Evolutionary conservation across 495 filamentous ascomycete species (phyloP), one percentile per base, ranked within the genome.

Genomic region (Penicillium lividum): DNA sequence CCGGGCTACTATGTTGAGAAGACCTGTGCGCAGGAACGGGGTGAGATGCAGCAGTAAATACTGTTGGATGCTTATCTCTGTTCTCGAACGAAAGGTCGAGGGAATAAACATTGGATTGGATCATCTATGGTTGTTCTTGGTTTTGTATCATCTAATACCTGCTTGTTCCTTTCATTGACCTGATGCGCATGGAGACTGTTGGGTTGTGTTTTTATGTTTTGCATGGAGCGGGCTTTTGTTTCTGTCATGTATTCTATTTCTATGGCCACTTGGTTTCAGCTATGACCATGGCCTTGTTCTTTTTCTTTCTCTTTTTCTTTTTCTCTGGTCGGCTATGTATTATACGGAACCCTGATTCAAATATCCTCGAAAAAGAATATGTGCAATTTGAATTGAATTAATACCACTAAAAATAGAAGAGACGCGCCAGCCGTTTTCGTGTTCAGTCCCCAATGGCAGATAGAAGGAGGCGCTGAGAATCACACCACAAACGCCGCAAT

Each of bases 1-100:
- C 81, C 83, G 1, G 94, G 94, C 9, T 98, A 90, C 64, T 94
- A 87, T 63, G 59, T 97, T 58, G 94, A 98, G 81, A 88, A 73
- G 70, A 76, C 74, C n/a, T 43, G 46, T 43, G 57, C 48, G 4
- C 73, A 73, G 53, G 71, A 77, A 50, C 70, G 59, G 48, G 52
- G 49, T 10, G 70, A 71, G 57, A 51, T 56, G 31, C 51, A 60
- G 7, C 46, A 59, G 50, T 74, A 65, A 47, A 48, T 40, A 40
- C 38, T 40, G 38, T 16, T 40, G 38, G 38, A 33, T 33, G 31
- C n/a, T 3, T 4, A 40, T 40, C 38, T 40, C 15, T n/a, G 15
- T 40, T 0, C 38, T 40, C 15, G 38, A 40, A 40, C n/a, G 1
- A 15, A 29, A 49, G 25, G 27, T 53, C 10, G 22, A 40, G 36